These are phyloP conservation scores for Pedinophyceae sp. DNA, from an alignment of 139 green algal species.

Conservation along the genomic window DNA sequence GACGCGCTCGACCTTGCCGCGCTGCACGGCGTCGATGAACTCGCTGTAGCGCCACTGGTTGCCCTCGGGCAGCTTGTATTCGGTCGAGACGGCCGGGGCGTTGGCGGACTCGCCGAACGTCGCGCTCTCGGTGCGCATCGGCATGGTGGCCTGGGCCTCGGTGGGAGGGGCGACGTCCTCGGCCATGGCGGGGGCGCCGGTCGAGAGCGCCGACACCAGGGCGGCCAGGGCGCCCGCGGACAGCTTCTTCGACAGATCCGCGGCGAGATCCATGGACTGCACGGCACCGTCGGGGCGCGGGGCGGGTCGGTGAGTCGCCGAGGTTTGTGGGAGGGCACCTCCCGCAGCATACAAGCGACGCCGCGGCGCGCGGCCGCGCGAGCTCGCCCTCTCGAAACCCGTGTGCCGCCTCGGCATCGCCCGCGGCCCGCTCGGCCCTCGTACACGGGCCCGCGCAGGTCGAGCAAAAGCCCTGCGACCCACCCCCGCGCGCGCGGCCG, in stretches of 20 bases:
- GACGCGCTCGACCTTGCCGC: conserved; percentile 91
- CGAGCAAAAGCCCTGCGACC: no score
- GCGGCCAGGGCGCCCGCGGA: conserved; percentile 34
- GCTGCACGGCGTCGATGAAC: conserved; percentile 84
- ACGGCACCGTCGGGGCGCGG: neutral
- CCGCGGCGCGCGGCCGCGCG: no score
- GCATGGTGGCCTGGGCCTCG: conserved; percentile 7
- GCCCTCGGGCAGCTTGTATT: conserved; percentile 72
- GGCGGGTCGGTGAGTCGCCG: no score
- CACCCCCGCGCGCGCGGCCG: no score
- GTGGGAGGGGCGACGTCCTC: conserved; percentile 30
- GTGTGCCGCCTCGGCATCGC: no score
- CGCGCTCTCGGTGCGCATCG: conserved; percentile 10
- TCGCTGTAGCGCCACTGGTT: conserved; percentile 94
- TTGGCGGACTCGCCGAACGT: conserved; percentile 20
- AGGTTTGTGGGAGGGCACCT: no score
- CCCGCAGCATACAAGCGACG: no score
- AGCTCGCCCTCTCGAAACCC: no score
- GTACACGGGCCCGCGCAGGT: no score
- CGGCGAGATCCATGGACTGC: conserved; percentile 17
- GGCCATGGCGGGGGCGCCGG: conserved; percentile 14
- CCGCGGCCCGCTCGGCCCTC: no score
- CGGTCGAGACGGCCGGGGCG: conserved; percentile 22
- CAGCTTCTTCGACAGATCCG: conserved; percentile 24
- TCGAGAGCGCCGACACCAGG: conserved; percentile 28